Percentiles rank a stretch among this genome's conserved stretches.
These are phyloP conservation scores for Harringtonia aguacate DNA, from an alignment of 2,329 filamentous ascomycete species.

Conservation along the genomic window DNA sequence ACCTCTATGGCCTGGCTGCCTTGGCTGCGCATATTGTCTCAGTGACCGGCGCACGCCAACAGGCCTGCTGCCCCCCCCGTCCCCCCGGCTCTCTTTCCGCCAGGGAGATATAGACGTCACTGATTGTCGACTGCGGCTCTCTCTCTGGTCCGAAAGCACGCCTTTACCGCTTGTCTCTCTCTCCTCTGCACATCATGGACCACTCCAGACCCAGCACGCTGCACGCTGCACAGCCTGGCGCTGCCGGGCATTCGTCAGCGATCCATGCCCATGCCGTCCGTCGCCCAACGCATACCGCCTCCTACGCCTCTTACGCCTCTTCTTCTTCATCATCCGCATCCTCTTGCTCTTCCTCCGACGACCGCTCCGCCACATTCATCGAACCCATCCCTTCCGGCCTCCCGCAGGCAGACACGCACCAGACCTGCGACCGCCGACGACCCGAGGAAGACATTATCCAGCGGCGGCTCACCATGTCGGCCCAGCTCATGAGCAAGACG, in stretches of 20 bases:
- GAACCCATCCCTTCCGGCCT: neutral
- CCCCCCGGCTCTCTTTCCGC: no score
- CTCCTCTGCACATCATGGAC: no score
- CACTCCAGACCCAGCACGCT: no score
- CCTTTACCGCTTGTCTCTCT: no score
- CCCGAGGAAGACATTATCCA: conserved; percentile 37
- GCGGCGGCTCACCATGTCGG: conserved; percentile 45
- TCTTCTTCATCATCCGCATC: neutral
- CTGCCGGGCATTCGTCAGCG: no score
- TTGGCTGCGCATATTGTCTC: conserved; percentile 1
- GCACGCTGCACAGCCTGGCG: no score
- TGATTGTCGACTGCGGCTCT: no score
- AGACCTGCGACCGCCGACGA: conserved; percentile 40
- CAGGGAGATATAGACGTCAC: no score
- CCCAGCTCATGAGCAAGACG: conserved; percentile 62
- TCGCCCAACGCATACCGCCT: no score
- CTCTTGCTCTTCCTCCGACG: neutral
- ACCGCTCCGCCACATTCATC: neutral
- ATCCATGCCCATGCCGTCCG: no score
- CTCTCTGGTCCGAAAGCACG: no score
- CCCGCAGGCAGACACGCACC: conserved; percentile 15
- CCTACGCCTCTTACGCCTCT: neutral
- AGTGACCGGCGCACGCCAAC: neutral
- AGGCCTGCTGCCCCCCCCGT: no score
- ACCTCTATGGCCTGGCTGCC: conserved; percentile 4